These are phyloP conservation scores for Basidiobolus meristosporus DNA, from an alignment of 371 early-diverging fungal species.

Conservation along the genomic window DNA sequence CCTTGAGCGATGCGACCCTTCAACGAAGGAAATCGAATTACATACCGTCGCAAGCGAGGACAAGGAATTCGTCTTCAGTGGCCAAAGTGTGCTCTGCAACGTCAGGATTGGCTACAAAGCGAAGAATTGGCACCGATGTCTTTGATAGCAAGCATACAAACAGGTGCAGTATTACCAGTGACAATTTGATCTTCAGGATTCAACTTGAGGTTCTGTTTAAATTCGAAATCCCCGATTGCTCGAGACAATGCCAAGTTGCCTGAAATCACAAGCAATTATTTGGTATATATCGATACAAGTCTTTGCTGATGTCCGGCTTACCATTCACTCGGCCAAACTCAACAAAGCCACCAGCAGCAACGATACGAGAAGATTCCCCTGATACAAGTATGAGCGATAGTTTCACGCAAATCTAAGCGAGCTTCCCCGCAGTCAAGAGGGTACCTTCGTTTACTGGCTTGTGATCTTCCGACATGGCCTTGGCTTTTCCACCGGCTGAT, in stretches of 20 bases:
- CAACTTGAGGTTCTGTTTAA: slow-evolving; percentile 52
- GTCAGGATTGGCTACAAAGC: slow-evolving; percentile 56
- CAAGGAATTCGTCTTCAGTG: slow-evolving; percentile 73
- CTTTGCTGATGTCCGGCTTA: slow-evolving; percentile 6
- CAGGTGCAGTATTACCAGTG: slow-evolving; percentile 22
- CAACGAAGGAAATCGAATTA: background rate
- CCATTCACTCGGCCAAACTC: slow-evolving; percentile 93
- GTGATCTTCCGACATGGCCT: slow-evolving; percentile 79
- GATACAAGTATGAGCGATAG: background rate
- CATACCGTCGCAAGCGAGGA: slow-evolving; percentile 89
- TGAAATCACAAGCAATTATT: slow-evolving; percentile 7
- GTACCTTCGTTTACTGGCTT: slow-evolving; percentile 60
- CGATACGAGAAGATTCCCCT: slow-evolving; percentile 66
- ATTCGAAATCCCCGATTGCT: slow-evolving; percentile 93
- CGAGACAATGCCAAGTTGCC: slow-evolving; percentile 85
- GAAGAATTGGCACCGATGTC: background rate
- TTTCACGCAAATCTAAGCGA: slow-evolving; percentile 5
- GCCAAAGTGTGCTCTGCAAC: slow-evolving; percentile 33
- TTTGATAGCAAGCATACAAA: background rate
- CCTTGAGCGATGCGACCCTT: background rate
- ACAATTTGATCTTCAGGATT: slow-evolving; percentile 78
- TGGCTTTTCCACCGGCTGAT: slow-evolving; percentile 43
- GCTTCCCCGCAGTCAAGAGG: background rate
- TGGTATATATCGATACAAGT: background rate
- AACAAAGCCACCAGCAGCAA: slow-evolving; percentile 81